Evolutionary conservation across 1,284 basidiomycete species (phyloP), one percentile per base, ranked within the genome.

Genomic region (Amylostereum areolatum): DNA sequence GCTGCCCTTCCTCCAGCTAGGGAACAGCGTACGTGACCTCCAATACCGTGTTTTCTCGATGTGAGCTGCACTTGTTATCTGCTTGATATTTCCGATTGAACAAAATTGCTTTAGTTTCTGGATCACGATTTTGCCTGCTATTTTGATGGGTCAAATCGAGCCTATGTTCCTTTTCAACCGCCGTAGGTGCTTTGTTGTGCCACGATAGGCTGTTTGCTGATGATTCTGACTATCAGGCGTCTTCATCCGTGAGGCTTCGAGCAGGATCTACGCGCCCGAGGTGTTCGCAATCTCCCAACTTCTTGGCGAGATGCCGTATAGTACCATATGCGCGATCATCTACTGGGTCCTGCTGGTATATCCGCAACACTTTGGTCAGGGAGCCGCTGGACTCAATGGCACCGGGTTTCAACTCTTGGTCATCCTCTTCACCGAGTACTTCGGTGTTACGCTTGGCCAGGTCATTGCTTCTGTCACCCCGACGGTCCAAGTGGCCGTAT

Each of bases 271-370:
- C 63, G 86, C 83, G 2, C 83, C 85, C 0, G 81, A 81, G 52
- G 87, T 92, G 40, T 95, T 95, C 62, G 88, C 90, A n/a, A 77
- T 91, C 45, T 83, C 84, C 7, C 91, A 93, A 62, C 73, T 94
- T 35, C 63, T 90, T n/a, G 85, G 90, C 46, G 92, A 94, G 66
- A 77, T 89, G 55, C 92, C 89, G 1, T 87, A 88, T 67, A 86
- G 80, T 42, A 64, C 88, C 12, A 57, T 87, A 3, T 92, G 89
- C 56, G 83, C 79, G 1, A 65, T 83, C 48, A 73, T 83, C 0
- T 94, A 92, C 69, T 93, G 85, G 86, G 72, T 84, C 33, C 68
- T 90, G 36, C 83, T 89, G 82, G 78, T 79, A 52, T 86, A 79
- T 60, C 85, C 87, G 0, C 81, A 84, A 61, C 83, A 81, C 47